These are phyloP conservation scores for Colletotrichum sp. DNA, from an alignment of 2,329 filamentous ascomycete species.

Conservation along the genomic window DNA sequence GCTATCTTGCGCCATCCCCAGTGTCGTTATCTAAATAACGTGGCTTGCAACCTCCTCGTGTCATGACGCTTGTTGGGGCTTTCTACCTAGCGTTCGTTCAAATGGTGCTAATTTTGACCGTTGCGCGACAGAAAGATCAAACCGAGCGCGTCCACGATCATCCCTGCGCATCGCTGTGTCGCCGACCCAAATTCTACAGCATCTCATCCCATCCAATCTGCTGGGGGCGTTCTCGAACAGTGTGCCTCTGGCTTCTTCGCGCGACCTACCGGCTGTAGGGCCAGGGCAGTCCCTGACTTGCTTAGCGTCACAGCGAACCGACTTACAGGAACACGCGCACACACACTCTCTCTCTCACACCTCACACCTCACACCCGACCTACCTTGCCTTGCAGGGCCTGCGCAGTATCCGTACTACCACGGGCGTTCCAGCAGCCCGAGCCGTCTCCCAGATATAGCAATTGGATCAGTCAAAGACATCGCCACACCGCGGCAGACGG, in stretches of 20 bases:
- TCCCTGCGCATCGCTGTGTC: slow-evolving; percentile 1
- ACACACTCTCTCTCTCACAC: neutral
- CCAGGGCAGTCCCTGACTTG: neutral
- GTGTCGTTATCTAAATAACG: neutral
- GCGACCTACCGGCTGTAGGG: neutral
- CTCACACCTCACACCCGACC: neutral
- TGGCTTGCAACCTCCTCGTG: neutral
- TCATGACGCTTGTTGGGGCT: neutral
- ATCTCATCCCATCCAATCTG: slow-evolving; percentile 11
- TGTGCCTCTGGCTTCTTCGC: neutral
- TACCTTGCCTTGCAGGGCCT: neutral
- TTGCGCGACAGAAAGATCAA: slow-evolving; percentile 8
- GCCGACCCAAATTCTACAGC: neutral
- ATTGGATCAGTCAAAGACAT: neutral
- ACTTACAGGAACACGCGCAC: neutral
- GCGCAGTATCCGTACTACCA: neutral
- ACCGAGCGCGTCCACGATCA: neutral
- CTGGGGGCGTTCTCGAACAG: slow-evolving; percentile 1
- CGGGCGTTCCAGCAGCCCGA: slow-evolving; percentile 3
- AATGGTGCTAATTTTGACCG: slow-evolving; percentile 4
- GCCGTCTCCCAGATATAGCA: slow-evolving; percentile 7
- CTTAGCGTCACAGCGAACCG: neutral
- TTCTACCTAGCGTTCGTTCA: neutral
- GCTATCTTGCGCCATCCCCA: neutral
- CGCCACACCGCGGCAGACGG: neutral